Percentiles rank a stretch among this genome's conserved stretches.
Evolutionary conservation across 225 moss, liverwort and hornwort species (phyloP).

Genomic region (Marchantia polymorpha): DNA sequence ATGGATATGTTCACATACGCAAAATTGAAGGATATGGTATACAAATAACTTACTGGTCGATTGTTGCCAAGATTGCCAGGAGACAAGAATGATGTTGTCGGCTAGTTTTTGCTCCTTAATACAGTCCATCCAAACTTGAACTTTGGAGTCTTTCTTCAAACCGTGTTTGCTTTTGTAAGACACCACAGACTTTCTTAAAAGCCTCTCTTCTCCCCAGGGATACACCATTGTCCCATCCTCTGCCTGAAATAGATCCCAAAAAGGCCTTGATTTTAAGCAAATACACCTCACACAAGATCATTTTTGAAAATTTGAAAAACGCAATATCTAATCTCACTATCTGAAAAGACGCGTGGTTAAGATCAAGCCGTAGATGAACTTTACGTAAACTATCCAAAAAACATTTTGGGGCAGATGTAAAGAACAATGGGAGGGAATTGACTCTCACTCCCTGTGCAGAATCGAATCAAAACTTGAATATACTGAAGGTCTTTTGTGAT

Average conservation of each 20-base stretch:
- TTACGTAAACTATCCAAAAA: neutral
- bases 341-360: no score
- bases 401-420: neutral
- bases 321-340: no score
- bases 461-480: no score
- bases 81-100: constrained; percentile 57
- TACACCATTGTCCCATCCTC: constrained; percentile 57
- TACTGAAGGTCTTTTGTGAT: no score
- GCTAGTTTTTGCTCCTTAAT: constrained; percentile 64
- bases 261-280: neutral
- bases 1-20: no score
- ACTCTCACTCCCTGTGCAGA: neutral
- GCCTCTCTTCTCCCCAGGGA: constrained; percentile 59
- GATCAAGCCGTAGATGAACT: no score
- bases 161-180: constrained; percentile 49
- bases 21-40: no score
- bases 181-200: constrained; percentile 45
- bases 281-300: neutral
- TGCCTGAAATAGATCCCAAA: constrained; percentile 27
- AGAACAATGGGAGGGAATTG: neutral
- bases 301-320: no score
- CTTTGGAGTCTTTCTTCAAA: constrained; percentile 46
- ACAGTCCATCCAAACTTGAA: constrained; percentile 58
- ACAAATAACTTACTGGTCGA: constrained; percentile 40
- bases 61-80: constrained; percentile 70